Evolutionary conservation across 2,329 filamentous ascomycete species (phyloP).

Genomic region (Herpomyces periplanetae): DNA sequence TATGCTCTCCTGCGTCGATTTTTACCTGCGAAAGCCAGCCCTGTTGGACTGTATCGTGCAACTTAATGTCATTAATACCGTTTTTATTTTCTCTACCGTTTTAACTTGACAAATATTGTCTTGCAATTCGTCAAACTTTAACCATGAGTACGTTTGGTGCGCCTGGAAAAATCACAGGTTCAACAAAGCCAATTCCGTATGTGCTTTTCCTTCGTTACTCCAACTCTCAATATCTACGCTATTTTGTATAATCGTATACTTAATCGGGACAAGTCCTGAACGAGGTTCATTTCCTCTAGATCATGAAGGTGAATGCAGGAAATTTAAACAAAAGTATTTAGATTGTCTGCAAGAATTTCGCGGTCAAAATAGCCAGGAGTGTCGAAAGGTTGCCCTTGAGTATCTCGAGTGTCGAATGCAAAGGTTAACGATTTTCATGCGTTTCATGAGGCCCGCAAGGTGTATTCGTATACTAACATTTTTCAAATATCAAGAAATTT

Average conservation of each 20-base stretch:
- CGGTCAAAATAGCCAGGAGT: slow-evolving; percentile 54
- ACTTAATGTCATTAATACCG: too few species aligned
- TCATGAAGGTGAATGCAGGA: slow-evolving; percentile 87
- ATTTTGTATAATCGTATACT: neutral
- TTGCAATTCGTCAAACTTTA: too few species aligned
- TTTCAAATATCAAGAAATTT: too few species aligned
- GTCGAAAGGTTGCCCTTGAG: slow-evolving; percentile 43
- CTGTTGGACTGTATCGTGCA: too few species aligned
- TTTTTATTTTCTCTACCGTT: too few species aligned
- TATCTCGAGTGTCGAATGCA: slow-evolving; percentile 87
- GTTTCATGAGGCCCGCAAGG: too few species aligned
- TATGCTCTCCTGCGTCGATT: too few species aligned
- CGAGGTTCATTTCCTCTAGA: slow-evolving; percentile 85
- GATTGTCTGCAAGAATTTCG: slow-evolving; percentile 45
- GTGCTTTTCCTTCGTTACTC: slow-evolving; percentile 6
- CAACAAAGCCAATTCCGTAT: slow-evolving; percentile 27
- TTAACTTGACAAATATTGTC: too few species aligned
- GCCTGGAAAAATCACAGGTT: slow-evolving; percentile 22
- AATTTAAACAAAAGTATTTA: slow-evolving; percentile 49
- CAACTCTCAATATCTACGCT: neutral
- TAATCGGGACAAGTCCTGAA: slow-evolving; percentile 20
- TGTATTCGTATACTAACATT: too few species aligned
- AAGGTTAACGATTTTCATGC: too few species aligned
- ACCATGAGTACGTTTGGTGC: slow-evolving; percentile 29
- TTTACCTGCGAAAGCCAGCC: too few species aligned